phyloP scores from a whole-genome alignment of 129 eudicot genomes.

The Flaveria sonorensis region DNA sequence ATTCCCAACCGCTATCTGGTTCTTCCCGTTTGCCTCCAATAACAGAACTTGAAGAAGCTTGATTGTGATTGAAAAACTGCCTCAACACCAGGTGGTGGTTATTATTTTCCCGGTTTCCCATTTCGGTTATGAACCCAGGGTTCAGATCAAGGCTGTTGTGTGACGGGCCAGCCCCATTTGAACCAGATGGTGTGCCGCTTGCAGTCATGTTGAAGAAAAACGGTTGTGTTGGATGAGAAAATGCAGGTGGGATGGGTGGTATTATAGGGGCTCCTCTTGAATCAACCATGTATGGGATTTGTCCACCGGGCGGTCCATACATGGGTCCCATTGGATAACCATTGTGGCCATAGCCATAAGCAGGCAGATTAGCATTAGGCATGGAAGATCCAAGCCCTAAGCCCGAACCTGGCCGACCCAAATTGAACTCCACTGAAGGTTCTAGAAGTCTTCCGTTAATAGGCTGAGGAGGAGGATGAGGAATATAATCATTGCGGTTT shows the following conservation, averaged over 20 bases:
- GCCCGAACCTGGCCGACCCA: slow-evolving; percentile 46
- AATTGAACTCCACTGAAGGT: slow-evolving; percentile 47
- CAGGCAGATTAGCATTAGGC: slow-evolving; percentile 48
- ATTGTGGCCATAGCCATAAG: slow-evolving; percentile 56
- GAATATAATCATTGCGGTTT: slow-evolving; percentile 42
- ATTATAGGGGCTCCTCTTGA: slow-evolving; percentile 66
- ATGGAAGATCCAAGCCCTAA: slow-evolving; percentile 40
- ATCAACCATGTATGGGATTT: slow-evolving; percentile 71
- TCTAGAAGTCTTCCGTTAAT: slow-evolving; percentile 49
- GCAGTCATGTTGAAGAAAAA: slow-evolving; percentile 58
- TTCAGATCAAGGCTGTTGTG: slow-evolving; percentile 60
- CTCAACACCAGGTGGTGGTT: slow-evolving; percentile 43
- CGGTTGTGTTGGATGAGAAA: slow-evolving; percentile 49
- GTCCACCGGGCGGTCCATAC: slow-evolving; percentile 53
- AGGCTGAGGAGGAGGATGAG: slow-evolving; percentile 32
- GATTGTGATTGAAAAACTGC: slow-evolving; percentile 52
- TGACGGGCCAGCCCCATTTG: slow-evolving; percentile 56
- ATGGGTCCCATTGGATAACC: slow-evolving; percentile 45
- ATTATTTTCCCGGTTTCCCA: slow-evolving; percentile 50
- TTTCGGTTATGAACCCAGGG: slow-evolving; percentile 57
- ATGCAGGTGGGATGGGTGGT: slow-evolving; percentile 49
- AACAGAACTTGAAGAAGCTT: slow-evolving; percentile 48
- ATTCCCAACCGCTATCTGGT: slow-evolving; percentile 44
- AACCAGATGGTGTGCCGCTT: slow-evolving; percentile 39
- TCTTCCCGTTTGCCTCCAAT: slow-evolving; percentile 42